Evolutionary conservation across 2,329 filamentous ascomycete genomes (phyloP).

Genomic region (Xylogone sp.): DNA sequence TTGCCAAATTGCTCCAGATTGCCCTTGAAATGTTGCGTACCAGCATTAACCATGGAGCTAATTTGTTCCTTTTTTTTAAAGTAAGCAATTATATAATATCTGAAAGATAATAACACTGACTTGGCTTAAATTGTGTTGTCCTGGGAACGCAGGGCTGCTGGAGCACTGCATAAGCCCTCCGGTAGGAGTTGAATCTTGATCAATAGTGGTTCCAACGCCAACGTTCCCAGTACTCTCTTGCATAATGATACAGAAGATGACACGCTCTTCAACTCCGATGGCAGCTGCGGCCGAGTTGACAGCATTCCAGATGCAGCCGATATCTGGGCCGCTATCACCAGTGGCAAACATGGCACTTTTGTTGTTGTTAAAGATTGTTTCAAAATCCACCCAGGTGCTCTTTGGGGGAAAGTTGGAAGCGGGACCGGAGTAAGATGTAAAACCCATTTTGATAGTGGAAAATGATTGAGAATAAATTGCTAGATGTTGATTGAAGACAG

Average conservation of each 20-base stretch:
- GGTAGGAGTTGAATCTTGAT: constrained; percentile 29
- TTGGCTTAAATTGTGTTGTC: constrained; percentile 27
- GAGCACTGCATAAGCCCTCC: constrained; percentile 38
- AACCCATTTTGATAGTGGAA: not conserved
- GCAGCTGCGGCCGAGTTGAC: constrained; percentile 24
- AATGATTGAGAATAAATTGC: too few relatives aligned
- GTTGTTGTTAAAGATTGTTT: constrained; percentile 33
- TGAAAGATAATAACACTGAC: constrained; percentile 13
- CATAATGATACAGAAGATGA: constrained; percentile 38
- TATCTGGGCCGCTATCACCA: constrained; percentile 29
- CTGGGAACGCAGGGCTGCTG: constrained; percentile 31
- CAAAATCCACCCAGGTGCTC: constrained; percentile 30
- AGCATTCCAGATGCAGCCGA: constrained; percentile 31
- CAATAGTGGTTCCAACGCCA: constrained; percentile 31
- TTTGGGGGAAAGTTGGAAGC: constrained; percentile 29
- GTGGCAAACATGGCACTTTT: constrained; percentile 27
- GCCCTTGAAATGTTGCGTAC: constrained; percentile 24
- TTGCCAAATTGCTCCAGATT: constrained; percentile 25
- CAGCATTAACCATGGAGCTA: constrained; percentile 28
- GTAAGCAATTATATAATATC: not conserved
- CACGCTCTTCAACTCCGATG: constrained; percentile 31
- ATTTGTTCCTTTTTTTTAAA: constrained; percentile 25
- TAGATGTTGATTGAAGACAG: too few relatives aligned
- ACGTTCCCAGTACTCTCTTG: constrained; percentile 37
- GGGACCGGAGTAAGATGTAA: constrained; percentile 8